A percentile compares a stretch with the other conserved stretches of the same genome.
phyloP scores from a whole-genome alignment of 2,329 filamentous ascomycete species.

The Nothophoma quercina region DNA sequence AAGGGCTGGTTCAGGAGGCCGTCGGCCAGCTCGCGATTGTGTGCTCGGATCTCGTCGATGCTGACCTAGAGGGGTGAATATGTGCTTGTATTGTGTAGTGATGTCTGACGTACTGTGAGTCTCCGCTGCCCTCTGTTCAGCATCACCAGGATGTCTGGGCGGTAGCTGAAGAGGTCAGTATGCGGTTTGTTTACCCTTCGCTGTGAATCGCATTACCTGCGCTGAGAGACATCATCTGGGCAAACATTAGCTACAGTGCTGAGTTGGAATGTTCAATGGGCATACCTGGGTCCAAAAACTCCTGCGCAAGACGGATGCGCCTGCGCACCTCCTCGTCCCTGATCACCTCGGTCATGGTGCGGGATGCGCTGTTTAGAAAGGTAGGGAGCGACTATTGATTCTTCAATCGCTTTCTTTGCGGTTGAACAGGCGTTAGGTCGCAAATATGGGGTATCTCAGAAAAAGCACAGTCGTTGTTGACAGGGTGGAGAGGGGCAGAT shows the following conservation, averaged over 20 bases:
- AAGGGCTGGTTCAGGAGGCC: slow-evolving; percentile 85
- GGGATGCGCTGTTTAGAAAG: not conserved
- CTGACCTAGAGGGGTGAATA: slow-evolving; percentile 45
- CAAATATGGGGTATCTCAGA: slow-evolving; percentile 15
- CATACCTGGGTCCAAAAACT: slow-evolving; percentile 93
- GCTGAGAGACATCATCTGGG: slow-evolving; percentile 64
- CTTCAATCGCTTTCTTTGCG: not conserved
- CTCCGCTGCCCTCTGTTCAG: slow-evolving; percentile 67
- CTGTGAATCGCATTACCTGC: slow-evolving; percentile 46
- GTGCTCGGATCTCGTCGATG: slow-evolving; percentile 89
- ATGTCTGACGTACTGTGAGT: slow-evolving; percentile 56
- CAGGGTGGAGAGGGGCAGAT: slow-evolving; percentile 16
- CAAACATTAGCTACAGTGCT: slow-evolving; percentile 30
- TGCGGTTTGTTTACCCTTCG: slow-evolving; percentile 2
- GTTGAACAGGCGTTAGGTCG: not conserved
- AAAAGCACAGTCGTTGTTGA: slow-evolving; percentile 22
- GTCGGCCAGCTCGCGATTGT: slow-evolving; percentile 82
- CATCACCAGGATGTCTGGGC: slow-evolving; percentile 85
- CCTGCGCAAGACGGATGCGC: slow-evolving; percentile 84
- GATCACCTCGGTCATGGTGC: slow-evolving; percentile 53
- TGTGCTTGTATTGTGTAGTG: too few species aligned
- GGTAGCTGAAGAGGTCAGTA: slow-evolving; percentile 70
- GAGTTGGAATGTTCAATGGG: slow-evolving; percentile 9
- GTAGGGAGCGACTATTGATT: not conserved
- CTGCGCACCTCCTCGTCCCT: slow-evolving; percentile 85